phyloP scores from a whole-genome alignment of 2,329 filamentous ascomycete genomes.

The Ascochyta rabiei region DNA sequence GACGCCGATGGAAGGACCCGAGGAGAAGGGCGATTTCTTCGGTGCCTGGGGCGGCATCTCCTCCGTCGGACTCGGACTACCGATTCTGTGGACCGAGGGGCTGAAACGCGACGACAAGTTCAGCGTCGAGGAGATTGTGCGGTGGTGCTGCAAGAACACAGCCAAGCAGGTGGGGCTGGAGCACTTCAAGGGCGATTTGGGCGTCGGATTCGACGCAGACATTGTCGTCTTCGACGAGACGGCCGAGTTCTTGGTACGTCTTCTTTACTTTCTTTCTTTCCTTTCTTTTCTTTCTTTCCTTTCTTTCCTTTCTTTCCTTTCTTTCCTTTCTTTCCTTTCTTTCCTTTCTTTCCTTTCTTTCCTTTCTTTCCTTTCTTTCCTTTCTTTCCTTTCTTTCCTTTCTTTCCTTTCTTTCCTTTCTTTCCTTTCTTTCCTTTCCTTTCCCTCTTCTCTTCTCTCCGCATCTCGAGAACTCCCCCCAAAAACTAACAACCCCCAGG shows the following conservation, averaged over 20 bases:
- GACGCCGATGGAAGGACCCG: constrained; percentile 44
- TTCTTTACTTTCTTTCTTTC: not conserved
- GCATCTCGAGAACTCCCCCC: no score
- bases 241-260: constrained; percentile 73
- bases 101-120: constrained; percentile 62
- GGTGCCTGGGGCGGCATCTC: constrained; percentile 96
- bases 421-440: no score
- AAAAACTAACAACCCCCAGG: constrained; percentile 20
- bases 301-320: no score
- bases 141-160: constrained; percentile 85
- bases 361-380: no score
- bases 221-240: constrained; percentile 89
- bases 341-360: no score
- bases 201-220: constrained; percentile 84
- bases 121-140: constrained; percentile 77
- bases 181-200: constrained; percentile 79
- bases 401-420: no score
- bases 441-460: no score
- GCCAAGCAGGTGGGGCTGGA: constrained; percentile 85
- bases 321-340: no score
- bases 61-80: constrained; percentile 88
- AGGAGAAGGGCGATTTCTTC: constrained; percentile 81
- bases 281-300: no score
- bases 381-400: no score
- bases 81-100: constrained; percentile 84